Base-by-base conservation (phyloP, 1,284 basidiomycete genomes). In the Mycena citricolor region DNA sequence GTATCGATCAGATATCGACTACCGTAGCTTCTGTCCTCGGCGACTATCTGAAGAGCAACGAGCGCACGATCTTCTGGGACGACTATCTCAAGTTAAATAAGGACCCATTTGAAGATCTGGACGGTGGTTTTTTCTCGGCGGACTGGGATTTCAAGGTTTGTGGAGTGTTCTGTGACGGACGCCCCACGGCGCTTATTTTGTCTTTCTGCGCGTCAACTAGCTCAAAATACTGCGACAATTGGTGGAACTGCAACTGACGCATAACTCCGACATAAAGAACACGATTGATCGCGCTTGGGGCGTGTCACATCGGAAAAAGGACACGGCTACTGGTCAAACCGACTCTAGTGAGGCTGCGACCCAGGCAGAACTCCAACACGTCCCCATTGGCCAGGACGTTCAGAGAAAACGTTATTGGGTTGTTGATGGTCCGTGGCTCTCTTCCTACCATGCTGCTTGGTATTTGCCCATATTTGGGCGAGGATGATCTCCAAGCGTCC, bases 231-330 rank as follows among this genome's bases (percentile, higher is more conserved):
- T 90, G 43, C 82, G 88, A 22, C 78, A 86, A 58, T 74, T 90
- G 22, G 85, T 90, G 45, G 87, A 90, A 61, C 67, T 88, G 54
- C 87, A 90, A 58, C 74, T 90, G 4, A 68, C 69, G 26, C 81
- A 89, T 58, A 77, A 76, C 52, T 61, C 68, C 32, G 80, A 81
- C 41, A 74, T 88, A 59, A 87, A 86, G 65, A 70, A 65, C 39
- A 70, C 70, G 42, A 84, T 90, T 62, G 87, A 90, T 73, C 78
- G 78, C 61, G 86, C 86, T 38, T 89, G 87, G 86, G 86, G 86
- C 57, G 83, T 88, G 57, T 74, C 78, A 43, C 82, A 88, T 64
- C 87, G 86, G 73, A 90, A 88, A 67, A 78, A 77, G 47, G 81
- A 86, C 52, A 65, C 71, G 8, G 61, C 73, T 10, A 68, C 71